These are phyloP conservation scores for Tetrahymena elliotti DNA, from an alignment of 73 alveolate genomes.

Conservation along the genomic window DNA sequence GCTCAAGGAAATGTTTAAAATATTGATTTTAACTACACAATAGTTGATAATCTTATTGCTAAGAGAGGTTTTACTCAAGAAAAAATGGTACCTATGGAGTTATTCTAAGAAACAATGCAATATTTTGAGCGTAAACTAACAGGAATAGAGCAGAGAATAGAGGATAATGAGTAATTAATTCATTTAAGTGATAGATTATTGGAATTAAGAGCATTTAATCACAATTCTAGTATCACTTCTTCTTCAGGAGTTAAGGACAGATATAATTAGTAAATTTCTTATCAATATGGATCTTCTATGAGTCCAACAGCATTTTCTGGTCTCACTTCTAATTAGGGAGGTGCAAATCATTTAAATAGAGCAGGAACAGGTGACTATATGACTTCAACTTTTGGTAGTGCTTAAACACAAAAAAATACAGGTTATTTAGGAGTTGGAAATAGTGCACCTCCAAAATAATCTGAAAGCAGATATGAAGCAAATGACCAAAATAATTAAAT, in stretches of 20 bases:
- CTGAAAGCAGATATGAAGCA: neutral
- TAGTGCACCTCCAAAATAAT: neutral
- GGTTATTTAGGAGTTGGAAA: neutral
- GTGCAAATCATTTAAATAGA: neutral
- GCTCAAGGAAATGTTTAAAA: neutral
- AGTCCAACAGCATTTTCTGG: neutral
- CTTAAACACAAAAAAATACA: neutral
- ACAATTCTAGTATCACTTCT: neutral
- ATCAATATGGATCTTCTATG: neutral
- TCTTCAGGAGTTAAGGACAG: neutral
- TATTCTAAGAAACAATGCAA: neutral
- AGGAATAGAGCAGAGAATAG: neutral
- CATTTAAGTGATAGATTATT: neutral
- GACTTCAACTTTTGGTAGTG: neutral
- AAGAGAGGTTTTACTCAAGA: neutral
- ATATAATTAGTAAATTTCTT: neutral
- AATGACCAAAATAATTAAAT: neutral
- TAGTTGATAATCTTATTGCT: neutral
- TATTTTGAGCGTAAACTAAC: neutral
- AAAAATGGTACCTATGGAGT: neutral
- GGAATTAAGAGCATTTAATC: neutral
- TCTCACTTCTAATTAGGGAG: neutral
- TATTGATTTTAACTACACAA: neutral
- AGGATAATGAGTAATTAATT: neutral
- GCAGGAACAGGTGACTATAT: neutral